phyloP scores from a whole-genome alignment of 1,284 basidiomycete genomes.

The Cutaneotrichosporon sp. region DNA sequence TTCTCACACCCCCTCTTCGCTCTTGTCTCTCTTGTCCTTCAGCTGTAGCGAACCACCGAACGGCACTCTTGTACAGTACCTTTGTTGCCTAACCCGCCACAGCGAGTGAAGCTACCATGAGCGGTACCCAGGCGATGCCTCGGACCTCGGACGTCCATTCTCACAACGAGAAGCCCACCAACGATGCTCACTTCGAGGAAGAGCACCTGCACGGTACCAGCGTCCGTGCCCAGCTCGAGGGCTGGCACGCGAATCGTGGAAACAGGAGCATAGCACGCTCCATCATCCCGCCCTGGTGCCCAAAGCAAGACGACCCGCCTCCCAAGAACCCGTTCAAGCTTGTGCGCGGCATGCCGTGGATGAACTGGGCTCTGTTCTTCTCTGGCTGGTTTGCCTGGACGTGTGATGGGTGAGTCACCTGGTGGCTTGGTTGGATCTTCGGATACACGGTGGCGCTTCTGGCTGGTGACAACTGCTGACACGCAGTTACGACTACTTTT shows the following conservation, averaged over 20 bases:
- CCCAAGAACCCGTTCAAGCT: conserved; percentile 44
- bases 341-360: conserved; percentile 46
- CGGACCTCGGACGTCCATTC: too few relatives aligned
- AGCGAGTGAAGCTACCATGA: too few relatives aligned
- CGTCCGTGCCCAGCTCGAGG: conserved; percentile 28
- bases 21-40: too few relatives aligned
- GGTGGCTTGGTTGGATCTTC: not conserved
- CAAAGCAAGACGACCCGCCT: not conserved
- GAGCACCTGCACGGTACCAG: not conserved
- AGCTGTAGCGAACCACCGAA: too few relatives aligned
- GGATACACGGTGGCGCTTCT: too few relatives aligned
- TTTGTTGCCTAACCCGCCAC: too few relatives aligned
- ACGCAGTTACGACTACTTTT: conserved; percentile 24
- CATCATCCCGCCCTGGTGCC: conserved; percentile 5
- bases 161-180: too few relatives aligned
- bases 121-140: too few relatives aligned
- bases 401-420: conserved; percentile 25
- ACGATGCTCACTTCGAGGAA: not conserved
- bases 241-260: conserved; percentile 39
- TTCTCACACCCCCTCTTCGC: too few relatives aligned
- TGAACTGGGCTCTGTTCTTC: conserved; percentile 53
- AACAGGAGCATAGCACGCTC: not conserved
- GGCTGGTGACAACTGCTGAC: not conserved
- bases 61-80: too few relatives aligned
- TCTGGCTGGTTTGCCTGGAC: conserved; percentile 60